Evolutionary conservation across 2,329 filamentous ascomycete species (phyloP).

Genomic region (Cryphonectria japonica): DNA sequence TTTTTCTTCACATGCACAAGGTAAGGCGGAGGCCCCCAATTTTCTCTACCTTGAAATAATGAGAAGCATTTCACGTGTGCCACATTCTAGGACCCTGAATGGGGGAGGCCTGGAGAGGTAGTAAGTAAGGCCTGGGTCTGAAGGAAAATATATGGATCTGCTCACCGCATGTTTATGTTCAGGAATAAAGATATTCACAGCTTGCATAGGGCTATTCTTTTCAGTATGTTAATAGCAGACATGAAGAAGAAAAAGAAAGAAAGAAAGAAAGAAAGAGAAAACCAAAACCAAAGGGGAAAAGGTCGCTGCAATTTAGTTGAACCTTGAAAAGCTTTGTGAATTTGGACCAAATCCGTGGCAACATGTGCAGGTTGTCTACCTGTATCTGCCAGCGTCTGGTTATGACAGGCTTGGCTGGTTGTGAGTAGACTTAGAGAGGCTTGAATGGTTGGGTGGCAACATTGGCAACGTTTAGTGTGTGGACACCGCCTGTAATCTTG

Average conservation of each 20-base stretch:
- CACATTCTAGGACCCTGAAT: constrained; percentile 7
- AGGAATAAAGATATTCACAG: neutral
- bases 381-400: no score
- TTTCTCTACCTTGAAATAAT: neutral
- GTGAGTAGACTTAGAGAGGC: neutral
- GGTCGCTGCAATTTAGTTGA: no score
- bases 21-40: neutral
- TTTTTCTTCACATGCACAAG: neutral
- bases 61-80: constrained; percentile 9
- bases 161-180: neutral
- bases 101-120: neutral
- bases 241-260: neutral
- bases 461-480: neutral
- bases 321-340: neutral
- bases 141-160: neutral
- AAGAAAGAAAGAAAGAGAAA: neutral
- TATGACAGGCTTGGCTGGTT: no score
- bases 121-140: constrained; percentile 18
- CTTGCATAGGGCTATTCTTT: neutral
- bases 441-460: neutral
- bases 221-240: neutral
- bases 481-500: neutral
- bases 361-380: neutral
- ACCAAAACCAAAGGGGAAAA: no score
- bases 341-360: neutral